These are phyloP conservation scores for Apophysomyces sp. DNA, from an alignment of 371 early-diverging fungal species.

Conservation along the genomic window DNA sequence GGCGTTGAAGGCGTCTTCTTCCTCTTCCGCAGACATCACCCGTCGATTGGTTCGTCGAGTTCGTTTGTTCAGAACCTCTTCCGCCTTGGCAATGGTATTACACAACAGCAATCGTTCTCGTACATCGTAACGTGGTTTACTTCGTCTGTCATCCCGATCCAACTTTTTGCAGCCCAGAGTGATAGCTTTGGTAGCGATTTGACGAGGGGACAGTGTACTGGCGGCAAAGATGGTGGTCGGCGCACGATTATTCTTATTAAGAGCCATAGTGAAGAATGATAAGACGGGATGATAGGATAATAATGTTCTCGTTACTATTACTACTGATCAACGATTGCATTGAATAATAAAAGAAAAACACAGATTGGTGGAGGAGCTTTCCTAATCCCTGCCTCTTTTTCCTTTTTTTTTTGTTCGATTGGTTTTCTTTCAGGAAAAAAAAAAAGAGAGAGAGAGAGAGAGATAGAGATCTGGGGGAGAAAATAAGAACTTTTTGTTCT, in stretches of 20 bases:
- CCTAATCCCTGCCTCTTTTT: background rate
- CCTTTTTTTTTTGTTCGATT: background rate
- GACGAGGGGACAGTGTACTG: slow-evolving; percentile 35
- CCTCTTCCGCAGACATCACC: slow-evolving; percentile 28
- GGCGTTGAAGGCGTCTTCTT: slow-evolving; percentile 1
- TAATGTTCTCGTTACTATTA: background rate
- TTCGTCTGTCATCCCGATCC: slow-evolving; percentile 34
- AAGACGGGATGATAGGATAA: background rate
- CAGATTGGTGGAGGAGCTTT: background rate
- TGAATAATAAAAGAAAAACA: background rate
- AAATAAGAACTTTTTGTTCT: no score
- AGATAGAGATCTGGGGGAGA: no score
- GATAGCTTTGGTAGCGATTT: slow-evolving; percentile 36
- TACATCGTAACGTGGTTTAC: slow-evolving; percentile 31
- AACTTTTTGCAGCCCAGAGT: slow-evolving; percentile 38
- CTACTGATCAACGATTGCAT: background rate
- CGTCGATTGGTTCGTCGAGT: slow-evolving; percentile 27
- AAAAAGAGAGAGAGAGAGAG: no score
- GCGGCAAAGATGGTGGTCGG: slow-evolving; percentile 19
- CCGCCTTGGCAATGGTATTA: slow-evolving; percentile 35
- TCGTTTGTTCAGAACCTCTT: slow-evolving; percentile 34
- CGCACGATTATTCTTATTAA: slow-evolving; percentile 11
- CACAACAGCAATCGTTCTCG: slow-evolving; percentile 39
- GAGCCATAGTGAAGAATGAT: background rate
- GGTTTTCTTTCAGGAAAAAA: background rate